Evolutionary conservation across 352 stramenopile genomes (phyloP), one percentile per base, ranked within the genome.

Genomic region (Pythium dissimile): DNA sequence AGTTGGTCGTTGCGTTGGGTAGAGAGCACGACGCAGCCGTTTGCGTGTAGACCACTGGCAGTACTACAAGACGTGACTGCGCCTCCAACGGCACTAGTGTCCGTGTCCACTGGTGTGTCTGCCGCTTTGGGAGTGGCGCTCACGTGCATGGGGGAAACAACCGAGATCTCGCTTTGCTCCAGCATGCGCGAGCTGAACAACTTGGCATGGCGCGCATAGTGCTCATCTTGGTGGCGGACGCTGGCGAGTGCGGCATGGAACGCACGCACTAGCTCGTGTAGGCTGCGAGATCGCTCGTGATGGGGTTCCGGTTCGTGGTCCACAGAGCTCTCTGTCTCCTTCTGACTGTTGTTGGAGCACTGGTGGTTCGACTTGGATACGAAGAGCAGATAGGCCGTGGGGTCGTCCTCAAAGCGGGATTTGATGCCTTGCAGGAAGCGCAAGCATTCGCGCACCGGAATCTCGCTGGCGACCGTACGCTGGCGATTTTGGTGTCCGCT

Each of bases 181-280:
- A 86, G 75, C 59, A 86, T 75, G 13, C 80, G 75, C 1, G 80
- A 73, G 46, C 65, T 86, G 41, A 88, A 89, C 1, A 89, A 52
- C 62, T 89, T 89, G 27, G 64, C 35, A 35, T 88, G 60, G 20
- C 69, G 72, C 16, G 76, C 77, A 26, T 88, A 88, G 47, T 89
- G 80, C 41, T 89, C 80, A 47, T 89, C 77, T 50, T 89, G 77
- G 8, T 59, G 35, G 1, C 75, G 75, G 20, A 89, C 77, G 20
- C 56, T 56, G 4, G 27, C 45, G 13, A 88, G 18, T 24, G 77
- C 54, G 7, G 67, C 45, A 16, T 73, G 56, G 37, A 74, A 86
- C 30, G 71, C 59, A 13, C 16, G 58, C 1, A 51, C 28, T 9
- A 65, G 64, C 28, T 66, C 50, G 9, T 71, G 21, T 10, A 56